Conservation (phyloP, 352 stramenopile genomes). For the Pythium rishiriense region DNA sequence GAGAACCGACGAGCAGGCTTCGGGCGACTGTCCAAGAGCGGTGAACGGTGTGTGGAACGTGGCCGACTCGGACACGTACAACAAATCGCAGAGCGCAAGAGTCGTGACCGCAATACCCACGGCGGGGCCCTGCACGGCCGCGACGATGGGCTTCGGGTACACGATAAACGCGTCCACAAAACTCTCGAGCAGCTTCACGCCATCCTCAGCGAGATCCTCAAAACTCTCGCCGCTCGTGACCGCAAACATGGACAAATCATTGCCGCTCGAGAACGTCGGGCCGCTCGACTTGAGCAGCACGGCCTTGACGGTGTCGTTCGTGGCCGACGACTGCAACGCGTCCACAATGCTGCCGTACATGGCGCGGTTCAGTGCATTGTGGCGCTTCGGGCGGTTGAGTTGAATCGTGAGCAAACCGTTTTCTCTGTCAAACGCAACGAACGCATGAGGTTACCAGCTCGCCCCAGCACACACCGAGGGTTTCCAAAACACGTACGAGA, state of each 20-base stretch:
- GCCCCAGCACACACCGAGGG: background rate
- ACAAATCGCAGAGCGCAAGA: constrained; percentile 87
- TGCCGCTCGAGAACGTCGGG: constrained; percentile 90
- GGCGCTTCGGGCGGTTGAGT: constrained; percentile 76
- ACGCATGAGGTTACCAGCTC: background rate
- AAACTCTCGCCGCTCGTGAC: constrained; percentile 48
- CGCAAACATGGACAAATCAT: constrained; percentile 85
- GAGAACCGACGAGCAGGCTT: constrained; percentile 88
- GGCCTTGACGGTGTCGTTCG: constrained; percentile 71
- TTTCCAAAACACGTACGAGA: constrained; percentile 37
- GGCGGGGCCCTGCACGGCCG: constrained; percentile 88
- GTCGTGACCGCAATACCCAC: constrained; percentile 90
- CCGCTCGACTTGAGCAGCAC: constrained; percentile 87
- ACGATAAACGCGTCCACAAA: constrained; percentile 79
- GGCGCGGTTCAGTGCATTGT: constrained; percentile 86
- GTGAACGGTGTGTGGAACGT: constrained; percentile 94
- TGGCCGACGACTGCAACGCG: constrained; percentile 59
- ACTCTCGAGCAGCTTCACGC: constrained; percentile 50
- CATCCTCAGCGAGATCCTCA: constrained; percentile 61
- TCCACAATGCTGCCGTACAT: constrained; percentile 84
- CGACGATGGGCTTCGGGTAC: constrained; percentile 91
- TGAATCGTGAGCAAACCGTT: constrained; percentile 70
- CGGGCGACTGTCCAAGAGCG: constrained; percentile 84
- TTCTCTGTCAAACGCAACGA: constrained; percentile 30
- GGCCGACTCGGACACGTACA: constrained; percentile 84